Conservation (phyloP, 257 asterid genomes). For the Gardenia jasminoides region DNA sequence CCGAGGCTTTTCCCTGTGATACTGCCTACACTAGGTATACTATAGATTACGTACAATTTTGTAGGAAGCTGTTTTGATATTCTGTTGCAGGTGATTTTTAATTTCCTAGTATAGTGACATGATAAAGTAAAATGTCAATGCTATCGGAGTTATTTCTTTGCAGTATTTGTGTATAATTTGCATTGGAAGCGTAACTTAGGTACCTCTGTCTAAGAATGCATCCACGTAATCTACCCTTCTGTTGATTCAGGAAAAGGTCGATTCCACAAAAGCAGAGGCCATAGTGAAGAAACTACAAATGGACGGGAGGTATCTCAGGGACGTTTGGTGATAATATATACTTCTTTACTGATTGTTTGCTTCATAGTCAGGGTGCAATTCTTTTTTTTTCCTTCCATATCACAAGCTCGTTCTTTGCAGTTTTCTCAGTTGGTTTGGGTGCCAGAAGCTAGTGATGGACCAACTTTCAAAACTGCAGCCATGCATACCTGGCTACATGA, state of each 20-base stretch:
- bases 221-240: neutral
- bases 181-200: neutral
- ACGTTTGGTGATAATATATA: conserved; percentile 52
- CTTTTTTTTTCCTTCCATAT: conserved; percentile 10
- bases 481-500: conserved; percentile 14
- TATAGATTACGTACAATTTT: neutral
- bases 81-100: neutral
- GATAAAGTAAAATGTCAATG: neutral
- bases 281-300: conserved; percentile 67
- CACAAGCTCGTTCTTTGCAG: neutral
- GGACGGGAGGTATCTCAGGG: conserved; percentile 76
- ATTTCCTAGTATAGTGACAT: neutral
- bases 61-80: neutral
- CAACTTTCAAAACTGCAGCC: conserved; percentile 7
- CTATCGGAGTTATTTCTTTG: neutral
- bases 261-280: conserved; percentile 64
- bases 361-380: conserved; percentile 2
- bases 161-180: neutral
- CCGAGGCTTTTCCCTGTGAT: neutral
- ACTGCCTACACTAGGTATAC: too few species aligned
- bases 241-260: conserved; percentile 47
- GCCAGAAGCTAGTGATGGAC: conserved; percentile 16
- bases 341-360: conserved; percentile 1
- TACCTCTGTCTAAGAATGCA: neutral
- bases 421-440: conserved; percentile 11